Evolutionary conservation across 768 basidiomycete species (phyloP).

Genomic region (Termitomyces sp.): DNA sequence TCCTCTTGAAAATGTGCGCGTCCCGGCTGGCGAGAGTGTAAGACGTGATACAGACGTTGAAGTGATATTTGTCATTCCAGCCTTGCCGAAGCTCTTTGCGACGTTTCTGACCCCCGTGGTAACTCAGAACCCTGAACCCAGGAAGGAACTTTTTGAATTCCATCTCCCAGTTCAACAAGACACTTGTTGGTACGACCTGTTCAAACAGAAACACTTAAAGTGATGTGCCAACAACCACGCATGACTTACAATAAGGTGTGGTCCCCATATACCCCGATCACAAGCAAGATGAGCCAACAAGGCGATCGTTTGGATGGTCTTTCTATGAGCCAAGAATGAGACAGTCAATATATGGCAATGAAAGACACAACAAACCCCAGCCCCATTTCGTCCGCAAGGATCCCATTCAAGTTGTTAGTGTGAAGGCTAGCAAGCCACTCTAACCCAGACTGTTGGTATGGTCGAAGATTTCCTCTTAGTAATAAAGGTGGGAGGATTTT

Average conservation of each 20-base stretch:
- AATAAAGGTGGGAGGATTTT: conserved; percentile 67
- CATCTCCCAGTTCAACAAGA: conserved; percentile 94
- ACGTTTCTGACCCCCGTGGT: conserved; percentile 87
- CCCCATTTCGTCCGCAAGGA: conserved; percentile 93
- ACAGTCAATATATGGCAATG: not conserved
- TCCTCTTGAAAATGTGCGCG: conserved; percentile 87
- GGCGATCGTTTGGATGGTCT: conserved; percentile 96
- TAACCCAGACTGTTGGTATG: conserved; percentile 90
- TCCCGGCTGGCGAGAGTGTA: conserved; percentile 92
- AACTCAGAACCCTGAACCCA: conserved; percentile 81
- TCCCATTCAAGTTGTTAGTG: conserved; percentile 75
- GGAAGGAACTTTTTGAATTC: conserved; percentile 97
- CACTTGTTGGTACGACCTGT: conserved; percentile 87
- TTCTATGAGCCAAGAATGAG: conserved; percentile 40
- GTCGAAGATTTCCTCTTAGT: conserved; percentile 82
- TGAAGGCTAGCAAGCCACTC: conserved; percentile 94
- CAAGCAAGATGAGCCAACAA: conserved; percentile 91
- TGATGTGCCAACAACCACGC: not conserved
- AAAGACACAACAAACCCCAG: conserved; percentile 59
- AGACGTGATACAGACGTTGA: conserved; percentile 94
- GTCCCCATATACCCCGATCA: conserved; percentile 88
- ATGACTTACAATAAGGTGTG: conserved; percentile 73
- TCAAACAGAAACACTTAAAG: conserved; percentile 15
- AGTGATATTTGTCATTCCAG: conserved; percentile 85
- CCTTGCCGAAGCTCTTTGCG: conserved; percentile 87